Base-by-base conservation (phyloP, 1,284 basidiomycete species). In the Ganoderma leucocontextum region DNA sequence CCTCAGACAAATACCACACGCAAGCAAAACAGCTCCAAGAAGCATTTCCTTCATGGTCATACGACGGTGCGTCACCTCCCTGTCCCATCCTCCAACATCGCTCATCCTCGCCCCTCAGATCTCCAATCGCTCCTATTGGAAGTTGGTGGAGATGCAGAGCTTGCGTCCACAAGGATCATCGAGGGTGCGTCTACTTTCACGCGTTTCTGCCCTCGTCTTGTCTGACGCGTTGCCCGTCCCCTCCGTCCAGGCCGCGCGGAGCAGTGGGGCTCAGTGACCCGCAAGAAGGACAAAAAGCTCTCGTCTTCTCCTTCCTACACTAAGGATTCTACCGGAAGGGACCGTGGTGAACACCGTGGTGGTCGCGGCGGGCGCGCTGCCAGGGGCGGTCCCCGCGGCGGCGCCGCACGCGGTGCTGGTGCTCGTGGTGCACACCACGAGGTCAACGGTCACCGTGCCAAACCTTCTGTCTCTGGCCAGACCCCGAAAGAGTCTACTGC, bases 211-310 rank as follows among this genome's bases (percentile, higher is more conserved):
- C 47, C 44, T 59, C 39, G 73, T 29, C 60, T 63, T 69, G 64
- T 69, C 53, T 69, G 55, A 60, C 67, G 60, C 65, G 64, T 68
- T 60, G 49, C 22, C n/a, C 36, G 1, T 47, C 62, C 61, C 63
- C 69, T 62, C 59, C 36, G 15, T 10, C 29, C 77, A 95, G 95
- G 95, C 76, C 86, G 86, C 73, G 92, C 87, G 57, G 88, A 91
- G 79, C 94, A 94, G 80, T 97, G 95, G 93, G 94, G 90, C 58
- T 89, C 93, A 60, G 95, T 96, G 72, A 90, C 89, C 74, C 90
- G 89, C 79, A 96, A 96, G 88, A 96, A 95, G 84, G 91, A 94
- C 78, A 95, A 95, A 85, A 93, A 92, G 75, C 53, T 80, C 1
- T 39, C 74, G 47, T 65, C 68, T 74, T 72, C 75, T 81, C 81